Evolutionary conservation across 345 rosid species (phyloP).

Genomic region (Anastatica hierochuntica): DNA sequence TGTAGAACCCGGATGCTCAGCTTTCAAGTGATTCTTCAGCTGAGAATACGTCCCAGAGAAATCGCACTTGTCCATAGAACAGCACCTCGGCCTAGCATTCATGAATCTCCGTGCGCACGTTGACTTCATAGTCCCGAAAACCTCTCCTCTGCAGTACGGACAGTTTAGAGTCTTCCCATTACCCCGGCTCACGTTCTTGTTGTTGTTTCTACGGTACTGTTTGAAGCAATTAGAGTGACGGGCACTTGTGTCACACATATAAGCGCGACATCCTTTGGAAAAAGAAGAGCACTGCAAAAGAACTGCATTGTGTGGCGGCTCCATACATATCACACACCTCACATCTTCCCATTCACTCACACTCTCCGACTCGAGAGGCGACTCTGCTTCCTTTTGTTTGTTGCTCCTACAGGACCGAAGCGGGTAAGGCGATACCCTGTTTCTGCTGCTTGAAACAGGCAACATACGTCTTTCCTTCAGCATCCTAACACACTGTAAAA

Average conservation of each 20-base stretch:
- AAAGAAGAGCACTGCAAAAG: constrained; percentile 50
- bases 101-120: constrained; percentile 40
- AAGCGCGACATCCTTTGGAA: constrained; percentile 54
- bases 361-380: constrained; percentile 26
- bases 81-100: constrained; percentile 48
- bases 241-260: constrained; percentile 60
- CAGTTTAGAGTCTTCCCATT: constrained; percentile 28
- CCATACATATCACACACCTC: constrained; percentile 66
- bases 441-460: constrained; percentile 21
- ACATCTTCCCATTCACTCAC: constrained; percentile 54
- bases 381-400: constrained; percentile 22
- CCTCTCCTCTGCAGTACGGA: constrained; percentile 55
- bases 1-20: constrained; percentile 36
- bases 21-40: constrained; percentile 51
- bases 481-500: constrained; percentile 27
- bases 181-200: constrained; percentile 14
- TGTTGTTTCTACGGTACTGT: constrained; percentile 33
- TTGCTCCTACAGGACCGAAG: constrained; percentile 28
- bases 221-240: constrained; percentile 67
- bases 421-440: constrained; percentile 44
- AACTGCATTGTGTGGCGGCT: constrained; percentile 67
- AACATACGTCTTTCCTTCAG: constrained; percentile 38
- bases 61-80: constrained; percentile 36
- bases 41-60: constrained; percentile 46
- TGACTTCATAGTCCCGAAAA: constrained; percentile 35